Percentiles rank a stretch among this genome's conserved stretches.
These are phyloP conservation scores for Sarocladium kiliense DNA, from an alignment of 2,329 filamentous ascomycete species.

Conservation along the genomic window DNA sequence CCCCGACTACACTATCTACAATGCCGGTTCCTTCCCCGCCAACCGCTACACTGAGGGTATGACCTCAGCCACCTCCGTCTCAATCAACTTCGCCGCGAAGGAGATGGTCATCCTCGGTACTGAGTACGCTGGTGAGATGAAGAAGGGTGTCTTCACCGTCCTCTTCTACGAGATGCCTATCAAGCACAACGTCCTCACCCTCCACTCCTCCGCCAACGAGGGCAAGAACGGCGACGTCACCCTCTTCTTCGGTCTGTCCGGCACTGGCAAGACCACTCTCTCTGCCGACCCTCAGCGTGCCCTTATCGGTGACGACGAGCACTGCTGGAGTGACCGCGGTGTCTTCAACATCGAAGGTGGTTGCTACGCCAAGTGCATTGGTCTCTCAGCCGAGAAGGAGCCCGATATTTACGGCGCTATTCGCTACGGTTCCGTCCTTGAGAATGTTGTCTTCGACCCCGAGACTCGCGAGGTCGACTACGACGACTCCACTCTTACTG, in stretches of 20 bases:
- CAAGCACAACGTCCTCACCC: slow-evolving; percentile 97
- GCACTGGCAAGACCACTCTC: slow-evolving; percentile 97
- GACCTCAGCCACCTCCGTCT: slow-evolving; percentile 96
- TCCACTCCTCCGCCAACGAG: slow-evolving; percentile 98
- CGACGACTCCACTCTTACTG: slow-evolving; percentile 88
- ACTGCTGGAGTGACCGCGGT: slow-evolving; percentile 96
- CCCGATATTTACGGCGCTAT: slow-evolving; percentile 97
- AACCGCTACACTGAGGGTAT: slow-evolving; percentile 98
- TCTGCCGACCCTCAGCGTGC: slow-evolving; percentile 95
- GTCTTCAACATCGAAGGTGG: slow-evolving; percentile 99
- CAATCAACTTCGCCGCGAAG: slow-evolving; percentile 99
- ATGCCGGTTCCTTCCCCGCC: slow-evolving; percentile 95
- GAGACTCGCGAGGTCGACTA: slow-evolving; percentile 88
- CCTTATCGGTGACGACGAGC: slow-evolving; percentile 97
- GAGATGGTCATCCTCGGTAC: slow-evolving; percentile 99
- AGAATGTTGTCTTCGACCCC: slow-evolving; percentile 98
- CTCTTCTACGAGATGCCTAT: slow-evolving; percentile 99
- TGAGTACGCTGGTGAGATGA: slow-evolving; percentile 76
- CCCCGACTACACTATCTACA: slow-evolving; percentile 99
- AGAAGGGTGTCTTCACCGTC: slow-evolving; percentile 97
- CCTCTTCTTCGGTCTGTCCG: slow-evolving; percentile 98
- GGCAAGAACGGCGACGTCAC: slow-evolving; percentile 92
- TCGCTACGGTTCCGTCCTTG: slow-evolving; percentile 91
- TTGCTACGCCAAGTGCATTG: slow-evolving; percentile 99
- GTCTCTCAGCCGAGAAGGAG: slow-evolving; percentile 96